Evolutionary conservation across 768 basidiomycete genomes (phyloP).

Genomic region (Russula vinacea): DNA sequence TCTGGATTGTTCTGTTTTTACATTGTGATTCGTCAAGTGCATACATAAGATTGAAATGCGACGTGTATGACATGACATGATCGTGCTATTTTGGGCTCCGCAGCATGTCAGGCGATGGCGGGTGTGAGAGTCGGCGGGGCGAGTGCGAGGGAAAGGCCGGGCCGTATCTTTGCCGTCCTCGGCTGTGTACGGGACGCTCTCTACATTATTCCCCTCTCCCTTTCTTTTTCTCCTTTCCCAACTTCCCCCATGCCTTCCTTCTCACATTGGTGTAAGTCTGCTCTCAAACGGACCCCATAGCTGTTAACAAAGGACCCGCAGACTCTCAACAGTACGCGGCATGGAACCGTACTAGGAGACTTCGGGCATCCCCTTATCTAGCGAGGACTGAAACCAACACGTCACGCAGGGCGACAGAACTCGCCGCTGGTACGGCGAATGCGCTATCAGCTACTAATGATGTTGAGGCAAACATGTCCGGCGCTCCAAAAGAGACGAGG

Average conservation of each 20-base stretch:
- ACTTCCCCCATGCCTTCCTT: conserved; percentile 33
- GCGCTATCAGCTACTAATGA: conserved; percentile 27
- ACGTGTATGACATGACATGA: conserved; percentile 22
- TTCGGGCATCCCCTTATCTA: conserved; percentile 51
- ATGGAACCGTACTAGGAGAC: conserved; percentile 57
- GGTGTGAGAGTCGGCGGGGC: too few relatives aligned
- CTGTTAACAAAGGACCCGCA: conserved; percentile 27
- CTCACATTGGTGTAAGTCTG: conserved; percentile 41
- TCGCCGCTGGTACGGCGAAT: conserved; percentile 41
- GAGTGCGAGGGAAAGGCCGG: too few relatives aligned
- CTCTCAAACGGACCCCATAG: conserved; percentile 23
- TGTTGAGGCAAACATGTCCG: conserved; percentile 38
- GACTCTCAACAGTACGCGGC: conserved; percentile 52
- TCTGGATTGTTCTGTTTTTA: conserved; percentile 33
- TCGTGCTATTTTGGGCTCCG: conserved; percentile 28
- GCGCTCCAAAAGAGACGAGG: conserved; percentile 47
- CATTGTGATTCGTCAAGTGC: conserved; percentile 17
- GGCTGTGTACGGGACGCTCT: not conserved
- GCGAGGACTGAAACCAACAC: conserved; percentile 50
- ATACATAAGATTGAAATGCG: conserved; percentile 34
- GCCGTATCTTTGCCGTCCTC: not conserved
- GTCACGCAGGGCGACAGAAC: conserved; percentile 47
- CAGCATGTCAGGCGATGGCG: not conserved
- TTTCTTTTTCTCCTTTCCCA: conserved; percentile 2
- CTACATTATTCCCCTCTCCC: not conserved